Evolutionary conservation across 2,329 filamentous ascomycete genomes (phyloP).

Genomic region (Grosmannia serpens): DNA sequence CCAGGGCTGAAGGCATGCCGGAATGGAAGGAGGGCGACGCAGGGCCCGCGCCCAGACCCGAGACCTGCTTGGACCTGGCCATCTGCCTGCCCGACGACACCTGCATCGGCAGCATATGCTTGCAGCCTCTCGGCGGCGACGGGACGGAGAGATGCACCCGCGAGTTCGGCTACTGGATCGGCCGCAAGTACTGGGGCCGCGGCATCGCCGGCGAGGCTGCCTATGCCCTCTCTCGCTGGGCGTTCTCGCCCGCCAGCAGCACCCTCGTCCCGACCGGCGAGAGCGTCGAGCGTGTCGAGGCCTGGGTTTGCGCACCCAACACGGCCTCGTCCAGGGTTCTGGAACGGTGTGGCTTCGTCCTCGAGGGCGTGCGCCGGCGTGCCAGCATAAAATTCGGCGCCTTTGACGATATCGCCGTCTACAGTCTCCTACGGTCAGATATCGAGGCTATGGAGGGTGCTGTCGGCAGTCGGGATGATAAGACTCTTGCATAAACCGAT

Average conservation of each 20-base stretch:
- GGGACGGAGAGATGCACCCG: slow-evolving; percentile 25
- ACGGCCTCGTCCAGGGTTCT: slow-evolving; percentile 30
- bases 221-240: slow-evolving; percentile 28
- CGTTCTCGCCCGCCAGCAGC: slow-evolving; percentile 19
- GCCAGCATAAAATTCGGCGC: slow-evolving; percentile 30
- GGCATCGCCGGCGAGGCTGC: slow-evolving; percentile 32
- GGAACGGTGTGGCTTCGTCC: slow-evolving; percentile 27
- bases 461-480: too few relatives aligned
- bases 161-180: slow-evolving; percentile 40
- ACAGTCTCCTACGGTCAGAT: slow-evolving; percentile 19
- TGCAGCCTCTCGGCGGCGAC: slow-evolving; percentile 24
- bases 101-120: slow-evolving; percentile 29
- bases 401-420: slow-evolving; percentile 25
- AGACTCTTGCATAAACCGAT: not conserved
- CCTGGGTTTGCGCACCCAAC: slow-evolving; percentile 25
- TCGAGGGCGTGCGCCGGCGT: slow-evolving; percentile 31
- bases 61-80: slow-evolving; percentile 19
- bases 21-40: not conserved
- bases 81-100: slow-evolving; percentile 21
- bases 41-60: not conserved
- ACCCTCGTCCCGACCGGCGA: slow-evolving; percentile 7
- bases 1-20: slow-evolving; percentile 3
- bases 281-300: slow-evolving; percentile 30
- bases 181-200: slow-evolving; percentile 29
- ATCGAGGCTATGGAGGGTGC: not conserved